phyloP scores from a whole-genome alignment of 208 protist species.

The Leishmania guyanensis region DNA sequence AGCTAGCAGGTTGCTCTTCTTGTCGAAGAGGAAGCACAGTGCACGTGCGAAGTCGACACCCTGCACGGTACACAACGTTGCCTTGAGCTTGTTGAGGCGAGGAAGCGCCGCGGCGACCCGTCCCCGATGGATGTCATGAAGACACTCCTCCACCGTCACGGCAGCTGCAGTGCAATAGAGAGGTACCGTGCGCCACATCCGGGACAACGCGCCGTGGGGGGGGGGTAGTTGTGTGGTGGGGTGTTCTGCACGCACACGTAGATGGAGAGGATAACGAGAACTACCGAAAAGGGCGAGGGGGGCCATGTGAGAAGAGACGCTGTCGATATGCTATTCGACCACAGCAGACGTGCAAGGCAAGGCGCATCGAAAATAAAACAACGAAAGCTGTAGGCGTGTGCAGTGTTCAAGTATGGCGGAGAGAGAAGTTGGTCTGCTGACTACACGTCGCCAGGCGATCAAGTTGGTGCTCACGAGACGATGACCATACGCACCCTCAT shows the following conservation, averaged over 20 bases:
- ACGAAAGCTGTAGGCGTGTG: not conserved
- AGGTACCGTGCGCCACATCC: not conserved
- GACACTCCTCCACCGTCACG: slow-evolving; percentile 19
- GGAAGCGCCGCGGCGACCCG: slow-evolving; percentile 27
- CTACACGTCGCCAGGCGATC: not conserved
- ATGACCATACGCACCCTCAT: not conserved
- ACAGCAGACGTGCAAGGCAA: not conserved
- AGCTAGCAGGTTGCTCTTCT: slow-evolving; percentile 39
- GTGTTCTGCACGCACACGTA: not conserved
- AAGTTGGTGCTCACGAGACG: not conserved
- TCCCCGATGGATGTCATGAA: slow-evolving; percentile 21
- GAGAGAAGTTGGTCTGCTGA: not conserved
- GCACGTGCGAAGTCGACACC: slow-evolving; percentile 75
- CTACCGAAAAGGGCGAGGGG: not conserved
- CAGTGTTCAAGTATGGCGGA: not conserved
- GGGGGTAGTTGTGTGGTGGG: not conserved
- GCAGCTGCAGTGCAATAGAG: slow-evolving; percentile 11
- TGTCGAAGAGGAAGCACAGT: slow-evolving; percentile 59
- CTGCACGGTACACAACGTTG: slow-evolving; percentile 1
- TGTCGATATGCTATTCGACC: not conserved
- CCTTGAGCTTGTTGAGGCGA: slow-evolving; percentile 55
- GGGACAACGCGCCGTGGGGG: no score
- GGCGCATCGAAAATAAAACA: not conserved
- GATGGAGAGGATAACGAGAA: not conserved
- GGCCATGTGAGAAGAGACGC: not conserved